Evolutionary conservation across 2,329 filamentous ascomycete species (phyloP), one percentile per base, ranked within the genome.

Genomic region (Colletotrichum sp.): DNA sequence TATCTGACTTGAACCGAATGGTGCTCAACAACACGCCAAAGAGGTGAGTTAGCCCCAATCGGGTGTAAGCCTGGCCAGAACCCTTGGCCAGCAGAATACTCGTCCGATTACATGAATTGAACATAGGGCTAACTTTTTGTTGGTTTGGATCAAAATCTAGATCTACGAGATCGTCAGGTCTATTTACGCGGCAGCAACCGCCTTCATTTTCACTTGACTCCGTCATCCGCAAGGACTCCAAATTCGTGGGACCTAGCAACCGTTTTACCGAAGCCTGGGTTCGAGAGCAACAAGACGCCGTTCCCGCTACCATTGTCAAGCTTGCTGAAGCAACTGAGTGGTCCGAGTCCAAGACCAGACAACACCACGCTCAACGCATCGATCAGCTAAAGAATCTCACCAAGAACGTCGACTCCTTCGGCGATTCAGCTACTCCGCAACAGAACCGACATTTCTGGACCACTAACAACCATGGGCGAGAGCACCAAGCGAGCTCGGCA

Each of bases 21-120:
- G 74, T 76, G 74, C 74, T 74, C 70, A 65, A 76, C 57, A 76
- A 76, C 74, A 76, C 74, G 74, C 70, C 74, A 73, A 76, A 76
- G 74, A 76, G 74, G 74, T 73, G 34, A 73, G 70, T 74, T 61
- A 63, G 49, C 19, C 70, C 70, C 59, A 61, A 69, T 65, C 63
- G 44, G 74, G 59, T 61, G 64, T 59, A 52, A 76, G 57, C 44
- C 44, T 44, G 49, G 12, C 34, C 44, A 2, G 0, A 22, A 22
- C 13, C 15, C 39, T 52, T 49, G 27, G 57, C 34, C 44, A 25
- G 19, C 22, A 9, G 5, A 2, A 8, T 13, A 6, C 15, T n/a
- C 19, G 59, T 34, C 16, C 59, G 30, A 32, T 36, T 8, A 19
- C 0, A 15, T n/a, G 29, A 8, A n/a, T 6, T 32, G 39, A 19